Evolutionary conservation across 208 protist genomes (phyloP).

Genomic region (Tritrichomonas foetus): DNA sequence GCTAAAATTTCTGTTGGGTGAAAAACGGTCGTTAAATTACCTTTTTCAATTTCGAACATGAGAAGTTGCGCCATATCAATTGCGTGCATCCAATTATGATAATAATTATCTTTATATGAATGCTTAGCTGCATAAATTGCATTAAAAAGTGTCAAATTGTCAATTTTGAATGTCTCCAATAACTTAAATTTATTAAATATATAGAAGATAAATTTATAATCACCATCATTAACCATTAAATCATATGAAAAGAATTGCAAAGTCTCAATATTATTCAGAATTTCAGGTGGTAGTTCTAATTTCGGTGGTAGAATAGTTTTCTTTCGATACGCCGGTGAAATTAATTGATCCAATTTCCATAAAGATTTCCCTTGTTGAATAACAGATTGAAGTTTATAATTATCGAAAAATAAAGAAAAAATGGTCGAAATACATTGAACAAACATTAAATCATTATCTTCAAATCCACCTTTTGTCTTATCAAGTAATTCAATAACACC

Average conservation of each 20-base stretch:
- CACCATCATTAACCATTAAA: not conserved
- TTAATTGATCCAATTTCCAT: not conserved
- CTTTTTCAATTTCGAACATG: slow-evolving; percentile 48
- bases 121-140: slow-evolving; percentile 30
- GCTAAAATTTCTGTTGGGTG: slow-evolving; percentile 70
- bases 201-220: not conserved
- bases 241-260: not conserved
- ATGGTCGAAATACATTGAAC: not conserved
- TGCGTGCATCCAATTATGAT: slow-evolving; percentile 67
- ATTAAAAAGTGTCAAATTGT: not conserved
- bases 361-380: not conserved
- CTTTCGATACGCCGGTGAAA: not conserved
- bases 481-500: slow-evolving; percentile 11
- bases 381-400: not conserved
- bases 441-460: not conserved
- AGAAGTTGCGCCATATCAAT: slow-evolving; percentile 64
- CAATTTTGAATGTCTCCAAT: slow-evolving; percentile 43
- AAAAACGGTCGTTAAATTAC: slow-evolving; percentile 62
- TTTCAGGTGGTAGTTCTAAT: not conserved
- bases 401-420: not conserved
- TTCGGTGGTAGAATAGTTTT: not conserved
- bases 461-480: not conserved
- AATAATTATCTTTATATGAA: slow-evolving; percentile 56
- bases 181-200: slow-evolving; percentile 43
- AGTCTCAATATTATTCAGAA: not conserved